Conservation (phyloP, 2,329 filamentous ascomycete genomes). For the Paracamarosporium sp. region DNA sequence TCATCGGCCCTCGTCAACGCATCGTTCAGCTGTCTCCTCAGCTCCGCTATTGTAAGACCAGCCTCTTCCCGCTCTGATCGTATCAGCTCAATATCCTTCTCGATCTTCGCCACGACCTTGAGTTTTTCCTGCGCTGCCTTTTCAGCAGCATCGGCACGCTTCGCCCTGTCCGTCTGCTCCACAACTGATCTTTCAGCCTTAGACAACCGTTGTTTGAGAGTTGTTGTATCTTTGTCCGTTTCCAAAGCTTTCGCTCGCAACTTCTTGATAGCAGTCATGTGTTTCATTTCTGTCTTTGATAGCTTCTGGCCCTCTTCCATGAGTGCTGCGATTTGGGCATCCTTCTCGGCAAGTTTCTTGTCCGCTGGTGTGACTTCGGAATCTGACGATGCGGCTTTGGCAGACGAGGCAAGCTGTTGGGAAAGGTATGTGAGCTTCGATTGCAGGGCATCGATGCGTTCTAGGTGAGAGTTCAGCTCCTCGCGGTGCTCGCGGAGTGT, state of each 20-base stretch:
- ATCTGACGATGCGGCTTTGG: conserved; percentile 69
- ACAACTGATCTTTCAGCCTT: conserved; percentile 70
- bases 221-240: conserved; percentile 58
- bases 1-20: conserved; percentile 71
- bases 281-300: conserved; percentile 84
- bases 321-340: conserved; percentile 85
- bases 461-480: conserved; percentile 82
- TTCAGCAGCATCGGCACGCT: conserved; percentile 65
- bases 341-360: conserved; percentile 85
- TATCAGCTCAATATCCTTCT: conserved; percentile 67
- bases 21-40: conserved; percentile 73
- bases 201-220: conserved; percentile 65
- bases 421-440: conserved; percentile 89
- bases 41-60: conserved; percentile 68
- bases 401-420: conserved; percentile 77
- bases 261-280: conserved; percentile 83
- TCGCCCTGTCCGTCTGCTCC: conserved; percentile 67
- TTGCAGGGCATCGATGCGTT: conserved; percentile 90
- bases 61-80: conserved; percentile 69
- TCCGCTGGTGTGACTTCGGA: conserved; percentile 55
- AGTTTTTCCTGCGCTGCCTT: conserved; percentile 63
- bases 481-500: conserved; percentile 72
- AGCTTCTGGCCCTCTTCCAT: conserved; percentile 93
- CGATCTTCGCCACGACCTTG: conserved; percentile 57
- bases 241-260: conserved; percentile 63